Percentiles rank a stretch among this genome's conserved stretches.
Conservation (phyloP, 2,329 filamentous ascomycete genomes). For the Lecanosticta acicola region DNA sequence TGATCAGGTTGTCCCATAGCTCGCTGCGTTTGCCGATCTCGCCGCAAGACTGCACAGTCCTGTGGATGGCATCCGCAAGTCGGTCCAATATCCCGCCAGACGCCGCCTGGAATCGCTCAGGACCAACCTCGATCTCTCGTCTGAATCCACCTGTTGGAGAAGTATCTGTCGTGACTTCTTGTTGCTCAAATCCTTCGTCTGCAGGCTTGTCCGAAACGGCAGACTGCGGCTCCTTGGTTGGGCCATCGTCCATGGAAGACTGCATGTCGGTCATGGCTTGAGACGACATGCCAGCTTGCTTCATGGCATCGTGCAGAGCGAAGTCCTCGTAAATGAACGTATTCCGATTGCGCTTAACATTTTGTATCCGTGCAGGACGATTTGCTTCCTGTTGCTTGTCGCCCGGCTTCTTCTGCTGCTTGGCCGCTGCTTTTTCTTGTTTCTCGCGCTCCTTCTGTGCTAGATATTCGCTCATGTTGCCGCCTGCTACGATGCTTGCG, state of each 20-base stretch:
- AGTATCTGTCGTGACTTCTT: conserved; percentile 22
- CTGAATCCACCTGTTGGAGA: conserved; percentile 32
- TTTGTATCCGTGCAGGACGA: conserved; percentile 59
- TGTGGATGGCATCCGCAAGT: conserved; percentile 78
- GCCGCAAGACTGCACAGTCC: conserved; percentile 73
- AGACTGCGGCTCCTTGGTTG: conserved; percentile 34
- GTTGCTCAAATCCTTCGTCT: conserved; percentile 23
- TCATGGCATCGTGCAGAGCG: conserved; percentile 49
- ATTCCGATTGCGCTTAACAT: conserved; percentile 64
- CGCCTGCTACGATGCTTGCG: conserved; percentile 75
- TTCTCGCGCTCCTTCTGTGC: conserved; percentile 80
- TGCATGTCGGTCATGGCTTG: conserved; percentile 48
- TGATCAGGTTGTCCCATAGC: conserved; percentile 87
- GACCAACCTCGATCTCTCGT: conserved; percentile 68
- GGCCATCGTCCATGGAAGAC: conserved; percentile 46
- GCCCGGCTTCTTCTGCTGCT: conserved; percentile 46
- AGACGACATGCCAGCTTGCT: conserved; percentile 44
- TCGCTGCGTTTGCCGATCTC: conserved; percentile 78
- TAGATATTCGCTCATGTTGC: conserved; percentile 69
- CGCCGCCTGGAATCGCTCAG: conserved; percentile 64
- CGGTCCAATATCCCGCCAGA: conserved; percentile 69
- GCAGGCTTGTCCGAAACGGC: conserved; percentile 32
- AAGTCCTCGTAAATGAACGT: conserved; percentile 70
- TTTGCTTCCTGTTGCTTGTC: conserved; percentile 51
- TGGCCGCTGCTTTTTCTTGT: conserved; percentile 56